These are phyloP conservation scores for Balakata baccata DNA, from an alignment of 345 rosid species.

Conservation along the genomic window DNA sequence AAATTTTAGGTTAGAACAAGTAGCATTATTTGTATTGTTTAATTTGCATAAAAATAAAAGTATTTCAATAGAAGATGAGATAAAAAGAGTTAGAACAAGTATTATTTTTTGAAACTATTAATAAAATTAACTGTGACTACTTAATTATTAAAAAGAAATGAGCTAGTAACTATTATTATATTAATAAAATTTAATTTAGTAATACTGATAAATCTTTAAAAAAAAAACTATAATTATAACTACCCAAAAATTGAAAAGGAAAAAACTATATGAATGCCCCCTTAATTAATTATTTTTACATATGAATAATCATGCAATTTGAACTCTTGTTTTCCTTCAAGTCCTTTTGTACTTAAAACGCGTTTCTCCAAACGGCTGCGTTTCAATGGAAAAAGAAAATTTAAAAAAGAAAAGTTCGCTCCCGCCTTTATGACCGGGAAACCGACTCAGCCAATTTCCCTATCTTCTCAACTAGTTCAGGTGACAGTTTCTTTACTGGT, in stretches of 20 bases:
- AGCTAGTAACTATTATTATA: neutral
- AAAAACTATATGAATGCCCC: neutral
- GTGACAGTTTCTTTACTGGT: constrained; percentile 67
- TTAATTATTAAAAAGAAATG: neutral
- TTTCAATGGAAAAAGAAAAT: neutral
- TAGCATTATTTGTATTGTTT: too few relatives aligned
- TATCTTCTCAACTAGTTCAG: constrained; percentile 62
- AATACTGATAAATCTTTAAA: too few relatives aligned
- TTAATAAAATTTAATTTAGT: too few relatives aligned
- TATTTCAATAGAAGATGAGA: too few relatives aligned
- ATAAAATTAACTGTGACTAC: constrained; percentile 5
- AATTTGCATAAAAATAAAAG: too few relatives aligned
- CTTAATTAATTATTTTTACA: neutral
- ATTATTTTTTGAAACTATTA: too few relatives aligned
- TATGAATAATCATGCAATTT: neutral
- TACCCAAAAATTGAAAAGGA: too few relatives aligned
- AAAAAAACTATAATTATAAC: neutral
- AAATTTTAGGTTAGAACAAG: too few relatives aligned
- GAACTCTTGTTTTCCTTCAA: neutral
- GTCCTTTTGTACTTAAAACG: constrained; percentile 29
- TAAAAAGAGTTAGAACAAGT: too few relatives aligned
- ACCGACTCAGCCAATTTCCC: constrained; percentile 83
- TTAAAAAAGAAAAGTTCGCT: neutral
- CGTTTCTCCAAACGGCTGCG: constrained; percentile 23
- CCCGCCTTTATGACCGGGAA: constrained; percentile 49